Conservation (phyloP, 371 early-diverging fungal genomes). For the Rhizomucor pusillus region DNA sequence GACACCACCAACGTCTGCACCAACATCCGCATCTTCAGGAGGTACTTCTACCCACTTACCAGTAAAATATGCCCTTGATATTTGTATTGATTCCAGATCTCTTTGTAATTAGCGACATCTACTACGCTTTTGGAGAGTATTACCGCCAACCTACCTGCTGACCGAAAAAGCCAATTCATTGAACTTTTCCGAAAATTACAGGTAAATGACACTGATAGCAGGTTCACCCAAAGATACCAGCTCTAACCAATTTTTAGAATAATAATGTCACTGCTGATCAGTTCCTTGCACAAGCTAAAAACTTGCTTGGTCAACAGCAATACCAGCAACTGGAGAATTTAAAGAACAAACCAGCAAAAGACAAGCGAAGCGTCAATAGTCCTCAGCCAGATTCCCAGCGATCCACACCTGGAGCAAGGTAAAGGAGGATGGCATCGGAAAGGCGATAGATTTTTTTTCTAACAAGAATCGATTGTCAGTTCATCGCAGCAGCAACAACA, state of each 20-base stretch:
- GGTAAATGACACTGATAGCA: slow-evolving; percentile 8
- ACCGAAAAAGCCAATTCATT: slow-evolving; percentile 36
- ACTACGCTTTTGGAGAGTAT: slow-evolving; percentile 37
- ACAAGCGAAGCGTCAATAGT: slow-evolving; percentile 6
- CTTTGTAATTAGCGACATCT: not conserved
- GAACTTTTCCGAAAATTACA: slow-evolving; percentile 37
- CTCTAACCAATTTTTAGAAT: slow-evolving; percentile 9
- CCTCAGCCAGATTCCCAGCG: too few relatives aligned
- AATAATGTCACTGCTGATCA: slow-evolving; percentile 36
- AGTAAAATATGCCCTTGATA: too few relatives aligned
- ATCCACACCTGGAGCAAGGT: too few relatives aligned
- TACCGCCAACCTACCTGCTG: slow-evolving; percentile 34
- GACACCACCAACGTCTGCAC: not conserved
- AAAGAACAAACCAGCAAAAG: slow-evolving; percentile 29
- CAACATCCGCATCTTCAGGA: not conserved
- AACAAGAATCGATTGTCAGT: too few relatives aligned
- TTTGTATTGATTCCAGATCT: not conserved
- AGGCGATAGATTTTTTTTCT: too few relatives aligned
- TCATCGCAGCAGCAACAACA: too few relatives aligned
- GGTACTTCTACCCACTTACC: not conserved
- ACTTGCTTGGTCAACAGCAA: slow-evolving; percentile 38
- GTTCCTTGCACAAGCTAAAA: slow-evolving; percentile 36
- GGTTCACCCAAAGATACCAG: not conserved
- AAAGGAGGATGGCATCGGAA: too few relatives aligned
- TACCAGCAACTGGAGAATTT: slow-evolving; percentile 44